phyloP scores from a whole-genome alignment of 768 basidiomycete genomes.

The Pleurotus ostreatus region DNA sequence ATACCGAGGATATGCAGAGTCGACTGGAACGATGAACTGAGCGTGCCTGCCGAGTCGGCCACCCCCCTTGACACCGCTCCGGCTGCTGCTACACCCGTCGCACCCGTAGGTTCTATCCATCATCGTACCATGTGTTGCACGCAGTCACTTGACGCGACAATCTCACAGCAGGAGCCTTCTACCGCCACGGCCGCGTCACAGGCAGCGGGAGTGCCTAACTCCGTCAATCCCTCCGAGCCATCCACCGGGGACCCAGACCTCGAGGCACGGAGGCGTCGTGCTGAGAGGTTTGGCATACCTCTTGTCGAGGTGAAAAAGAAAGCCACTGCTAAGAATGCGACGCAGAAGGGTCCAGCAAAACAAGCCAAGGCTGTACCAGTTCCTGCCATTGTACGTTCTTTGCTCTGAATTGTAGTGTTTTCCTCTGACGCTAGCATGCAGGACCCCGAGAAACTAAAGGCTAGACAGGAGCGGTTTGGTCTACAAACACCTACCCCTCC shows the following conservation, averaged over 20 bases:
- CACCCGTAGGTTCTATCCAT: neutral
- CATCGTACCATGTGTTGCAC: neutral
- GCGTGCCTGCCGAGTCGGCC: conserved; percentile 14
- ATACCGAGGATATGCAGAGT: conserved; percentile 23
- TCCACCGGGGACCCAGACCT: conserved; percentile 41
- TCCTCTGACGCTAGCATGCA: conserved; percentile 16
- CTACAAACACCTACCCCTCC: conserved; percentile 5
- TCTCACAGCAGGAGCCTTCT: neutral
- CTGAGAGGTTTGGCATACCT: conserved; percentile 70
- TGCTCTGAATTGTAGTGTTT: neutral
- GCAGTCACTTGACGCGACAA: neutral
- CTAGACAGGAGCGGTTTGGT: conserved; percentile 58
- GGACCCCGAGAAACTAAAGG: conserved; percentile 47
- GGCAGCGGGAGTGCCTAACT: conserved; percentile 6
- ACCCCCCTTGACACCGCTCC: conserved; percentile 9
- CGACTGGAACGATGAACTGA: conserved; percentile 37
- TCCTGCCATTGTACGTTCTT: conserved; percentile 21
- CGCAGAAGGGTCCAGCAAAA: conserved; percentile 15
- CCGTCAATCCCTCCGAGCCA: conserved; percentile 4
- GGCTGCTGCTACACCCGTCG: conserved; percentile 5
- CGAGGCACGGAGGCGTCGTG: conserved; percentile 56
- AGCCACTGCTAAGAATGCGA: conserved; percentile 18
- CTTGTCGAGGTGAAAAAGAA: conserved; percentile 37
- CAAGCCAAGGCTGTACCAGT: conserved; percentile 10
- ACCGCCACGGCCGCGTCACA: conserved; percentile 6